Evolutionary conservation across 306 rosid species (phyloP).

Genomic region (Sesbania bispinosa): DNA sequence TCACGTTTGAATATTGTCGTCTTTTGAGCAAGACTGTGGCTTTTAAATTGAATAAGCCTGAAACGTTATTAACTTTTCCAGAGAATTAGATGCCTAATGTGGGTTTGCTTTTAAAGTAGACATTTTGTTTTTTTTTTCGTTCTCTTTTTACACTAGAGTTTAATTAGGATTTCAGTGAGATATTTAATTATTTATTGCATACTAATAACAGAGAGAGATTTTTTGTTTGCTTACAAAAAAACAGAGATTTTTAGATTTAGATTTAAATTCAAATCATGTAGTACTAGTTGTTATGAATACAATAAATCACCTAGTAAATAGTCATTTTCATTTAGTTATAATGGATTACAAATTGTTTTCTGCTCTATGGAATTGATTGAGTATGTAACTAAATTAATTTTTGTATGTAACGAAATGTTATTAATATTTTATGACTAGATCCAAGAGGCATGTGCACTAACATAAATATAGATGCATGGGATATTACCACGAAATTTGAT

Average conservation of each 20-base stretch:
- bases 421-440: background rate
- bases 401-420: background rate
- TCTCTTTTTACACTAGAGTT: background rate
- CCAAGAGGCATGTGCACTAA: background rate
- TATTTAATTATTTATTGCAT: too few relatives aligned
- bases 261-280: too few relatives aligned
- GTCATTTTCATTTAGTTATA: background rate
- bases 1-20: conserved; percentile 11
- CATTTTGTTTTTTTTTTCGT: background rate
- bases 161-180: too few relatives aligned
- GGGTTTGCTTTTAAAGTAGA: conserved; percentile 6
- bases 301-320: too few relatives aligned
- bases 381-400: background rate
- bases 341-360: background rate
- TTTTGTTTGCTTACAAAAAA: too few relatives aligned
- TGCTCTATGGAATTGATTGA: background rate
- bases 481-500: background rate
- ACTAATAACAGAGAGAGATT: too few relatives aligned
- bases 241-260: too few relatives aligned
- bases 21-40: conserved; percentile 11
- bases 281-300: too few relatives aligned
- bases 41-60: conserved; percentile 17
- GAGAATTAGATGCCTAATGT: conserved; percentile 33
- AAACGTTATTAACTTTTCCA: conserved; percentile 13
- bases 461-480: background rate